Base-by-base conservation (phyloP, 1,284 basidiomycete genomes). In the Leccinum solheimii region DNA sequence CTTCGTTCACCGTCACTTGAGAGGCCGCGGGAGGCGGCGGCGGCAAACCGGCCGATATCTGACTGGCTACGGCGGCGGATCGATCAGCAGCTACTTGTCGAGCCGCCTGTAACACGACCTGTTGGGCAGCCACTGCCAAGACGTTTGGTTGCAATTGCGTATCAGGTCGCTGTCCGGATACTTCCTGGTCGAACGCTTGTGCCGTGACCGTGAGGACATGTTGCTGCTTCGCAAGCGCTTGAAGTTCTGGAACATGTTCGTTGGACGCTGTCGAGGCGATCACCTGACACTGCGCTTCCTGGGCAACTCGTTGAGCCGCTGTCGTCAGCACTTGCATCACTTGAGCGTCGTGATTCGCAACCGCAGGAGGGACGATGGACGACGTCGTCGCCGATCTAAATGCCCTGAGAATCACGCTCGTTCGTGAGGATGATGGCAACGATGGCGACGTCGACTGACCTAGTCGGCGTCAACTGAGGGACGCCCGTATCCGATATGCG, bases 41-140 rank as follows among this genome's bases (percentile, higher is more conserved):
- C 1, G 74, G 67, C 27, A 80, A 64, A 16, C 81, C 80, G 14
- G 77, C 77, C 4, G 75, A 77, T 21, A 79, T 71, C 54, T 75
- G 79, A 45, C 66, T 67, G 9, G 75, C 77, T 19, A 79, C 78
- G 5, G 76, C 79, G 13, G 78, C 80, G 10, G 81, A 79, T 34
- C 80, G 81, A 62, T 86, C 83, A 8, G 82, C 81, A 16, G 80
- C 83, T n/a, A 85, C 83, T 61, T 84, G 83, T 62, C 88, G 86
- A 7, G 90, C 90, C 36, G 90, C 91, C 69, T 90, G 86, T 52
- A 91, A 80, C 49, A 92, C 90, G 55, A 92, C 86, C 61, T 89
- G 85, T 67, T 91, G 88, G 11, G 89, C 90, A 5, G 90, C 90
- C 9, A 84, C 85, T 7, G 88, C 89, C 62, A 85, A 77, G 9